Percentiles rank a stretch among this genome's conserved stretches.
These are phyloP conservation scores for Curvularia eragrostidis DNA, from an alignment of 2,329 filamentous ascomycete genomes.

Conservation along the genomic window DNA sequence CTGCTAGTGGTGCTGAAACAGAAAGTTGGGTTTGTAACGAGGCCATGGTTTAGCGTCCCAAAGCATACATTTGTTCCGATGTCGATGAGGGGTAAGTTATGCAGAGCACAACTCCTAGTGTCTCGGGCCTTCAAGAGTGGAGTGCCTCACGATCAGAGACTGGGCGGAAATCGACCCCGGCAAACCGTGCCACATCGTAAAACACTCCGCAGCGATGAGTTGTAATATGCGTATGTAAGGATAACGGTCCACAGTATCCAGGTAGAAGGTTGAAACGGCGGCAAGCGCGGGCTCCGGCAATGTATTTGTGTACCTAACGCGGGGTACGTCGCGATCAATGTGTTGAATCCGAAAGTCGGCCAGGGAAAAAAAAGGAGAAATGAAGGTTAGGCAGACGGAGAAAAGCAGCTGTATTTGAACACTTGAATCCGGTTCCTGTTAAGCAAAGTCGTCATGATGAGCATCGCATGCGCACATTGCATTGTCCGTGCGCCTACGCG, in stretches of 20 bases:
- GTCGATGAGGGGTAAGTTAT: conserved; percentile 15
- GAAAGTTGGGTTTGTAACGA: neutral
- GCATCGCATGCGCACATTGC: neutral
- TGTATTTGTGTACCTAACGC: neutral
- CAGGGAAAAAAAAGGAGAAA: neutral
- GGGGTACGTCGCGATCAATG: neutral
- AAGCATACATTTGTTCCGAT: neutral
- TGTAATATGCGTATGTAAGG: neutral
- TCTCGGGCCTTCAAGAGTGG: conserved; percentile 1
- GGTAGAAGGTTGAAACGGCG: neutral
- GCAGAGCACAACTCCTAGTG: conserved; percentile 11
- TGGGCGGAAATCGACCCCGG: neutral
- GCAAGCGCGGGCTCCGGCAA: conserved; percentile 6
- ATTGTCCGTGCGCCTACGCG: conserved; percentile 12
- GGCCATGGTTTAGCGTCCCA: conserved; percentile 15
- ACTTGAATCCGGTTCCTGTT: neutral
- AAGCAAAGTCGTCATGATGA: conserved; percentile 13
- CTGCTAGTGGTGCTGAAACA: neutral
- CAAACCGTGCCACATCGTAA: neutral
- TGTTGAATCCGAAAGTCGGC: neutral
- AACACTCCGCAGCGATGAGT: too few species aligned
- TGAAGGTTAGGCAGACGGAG: neutral
- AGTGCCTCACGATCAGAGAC: neutral
- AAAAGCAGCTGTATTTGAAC: neutral
- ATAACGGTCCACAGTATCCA: neutral